Evolutionary conservation across 768 basidiomycete genomes (phyloP), one percentile per base, ranked within the genome.

Genomic region (Pisolithus marmoratus): DNA sequence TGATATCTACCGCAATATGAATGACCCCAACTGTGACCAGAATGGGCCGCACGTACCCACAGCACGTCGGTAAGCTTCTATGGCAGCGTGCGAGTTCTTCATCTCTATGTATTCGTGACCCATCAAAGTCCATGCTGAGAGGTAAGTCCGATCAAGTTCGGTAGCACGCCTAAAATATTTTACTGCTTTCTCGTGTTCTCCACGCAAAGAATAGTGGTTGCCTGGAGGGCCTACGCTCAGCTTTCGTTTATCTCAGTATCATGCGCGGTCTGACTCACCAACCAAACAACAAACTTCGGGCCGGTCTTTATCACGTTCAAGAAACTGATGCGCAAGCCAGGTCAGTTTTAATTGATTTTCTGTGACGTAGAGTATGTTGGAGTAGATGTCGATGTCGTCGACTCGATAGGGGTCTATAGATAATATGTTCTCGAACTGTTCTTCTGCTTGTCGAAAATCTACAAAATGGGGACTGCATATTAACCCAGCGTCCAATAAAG

Each of bases 71-170:
- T 98, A 99, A 9, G 94, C 90, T 70, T 98, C 96, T 50, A 98
- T 96, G 15, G 96, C 95, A 2, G 96, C 96, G 74, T 98, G 94
- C 5, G 93, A 93, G 68, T 99, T 98, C 72, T 98, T 98, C 85
- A 96, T 85, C 71, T 99, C 96, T 41, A 99, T 89, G 61, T 90
- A 97, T 70, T 98, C 96, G 63, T 99, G 96, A 1, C 96, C 96
- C 92, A 99, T 94, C 56, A 99, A 72, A 4, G 95, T 98, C 96
- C 96, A 99, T 5, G 96, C 96, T 7, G 94, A 90, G 42, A 98
- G 77, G 70, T 94, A 98, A 2, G 89, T 94, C 50, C 90, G 81
- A 67, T 99, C 94, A 44, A 99, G 81, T 62, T 94, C 87, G n/a
- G 94, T 89, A 8, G 95, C 93, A 53, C 94, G 81, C 56, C 87